These are phyloP conservation scores for Fabrea salina DNA, from an alignment of 169 alveolate species.

Conservation along the genomic window DNA sequence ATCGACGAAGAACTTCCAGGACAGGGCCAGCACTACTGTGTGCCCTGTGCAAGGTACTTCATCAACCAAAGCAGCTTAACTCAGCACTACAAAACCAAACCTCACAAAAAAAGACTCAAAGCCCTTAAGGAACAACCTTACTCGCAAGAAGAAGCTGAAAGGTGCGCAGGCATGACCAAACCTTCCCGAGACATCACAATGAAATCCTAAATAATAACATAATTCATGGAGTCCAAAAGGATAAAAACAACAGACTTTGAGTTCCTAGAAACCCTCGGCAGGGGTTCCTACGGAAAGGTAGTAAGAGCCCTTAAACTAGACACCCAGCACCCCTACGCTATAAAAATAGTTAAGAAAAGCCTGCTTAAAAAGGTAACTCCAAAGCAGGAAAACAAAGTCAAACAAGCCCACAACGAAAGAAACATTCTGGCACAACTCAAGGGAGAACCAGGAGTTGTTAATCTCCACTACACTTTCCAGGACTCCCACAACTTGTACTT, in stretches of 20 bases:
- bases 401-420: constrained; percentile 59
- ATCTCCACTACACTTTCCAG: constrained; percentile 69
- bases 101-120: constrained; percentile 49
- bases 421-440: constrained; percentile 67
- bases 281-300: constrained; percentile 35
- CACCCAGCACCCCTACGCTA: constrained; percentile 15
- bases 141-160: constrained; percentile 35
- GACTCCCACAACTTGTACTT: constrained; percentile 67
- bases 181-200: too few relatives aligned
- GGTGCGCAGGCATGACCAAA: constrained; percentile 29
- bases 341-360: constrained; percentile 27
- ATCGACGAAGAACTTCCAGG: constrained; percentile 61
- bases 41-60: constrained; percentile 64
- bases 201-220: too few relatives aligned
- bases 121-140: constrained; percentile 56
- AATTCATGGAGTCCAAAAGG: constrained; percentile 8
- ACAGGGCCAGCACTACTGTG: constrained; percentile 61
- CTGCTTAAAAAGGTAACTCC: constrained; percentile 7
- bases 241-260: background rate
- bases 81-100: constrained; percentile 44
- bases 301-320: constrained; percentile 17
- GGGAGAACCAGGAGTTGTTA: constrained; percentile 73
- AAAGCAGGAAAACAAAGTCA: constrained; percentile 21
- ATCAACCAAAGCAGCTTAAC: constrained; percentile 35
- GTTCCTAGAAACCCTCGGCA: constrained; percentile 6